phyloP scores from a whole-genome alignment of 768 basidiomycete genomes.

The Cytidiella melzeri region DNA sequence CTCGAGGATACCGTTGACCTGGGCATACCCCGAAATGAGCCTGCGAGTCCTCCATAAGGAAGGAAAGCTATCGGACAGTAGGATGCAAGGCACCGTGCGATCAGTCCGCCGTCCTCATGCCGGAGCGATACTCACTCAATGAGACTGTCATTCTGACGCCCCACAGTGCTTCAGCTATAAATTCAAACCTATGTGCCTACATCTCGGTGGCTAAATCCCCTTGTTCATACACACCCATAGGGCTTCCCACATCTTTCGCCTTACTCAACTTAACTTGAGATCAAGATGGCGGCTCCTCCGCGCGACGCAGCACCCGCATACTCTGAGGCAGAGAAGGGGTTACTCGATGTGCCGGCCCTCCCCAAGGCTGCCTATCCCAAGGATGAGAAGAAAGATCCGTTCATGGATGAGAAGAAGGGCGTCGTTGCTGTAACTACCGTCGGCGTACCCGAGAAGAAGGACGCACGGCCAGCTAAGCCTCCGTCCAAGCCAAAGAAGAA shows the following conservation, averaged over 20 bases:
- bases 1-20: background rate
- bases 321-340: conserved; percentile 56
- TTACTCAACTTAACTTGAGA: background rate
- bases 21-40: background rate
- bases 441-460: conserved; percentile 34
- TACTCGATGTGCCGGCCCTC: conserved; percentile 37
- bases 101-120: background rate
- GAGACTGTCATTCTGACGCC: background rate
- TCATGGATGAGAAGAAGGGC: conserved; percentile 36
- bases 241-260: conserved; percentile 1
- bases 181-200: background rate
- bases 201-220: conserved; percentile 9
- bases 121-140: background rate
- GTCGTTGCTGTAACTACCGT: conserved; percentile 24
- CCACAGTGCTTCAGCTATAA: background rate
- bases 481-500: conserved; percentile 47
- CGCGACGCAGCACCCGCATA: conserved; percentile 33
- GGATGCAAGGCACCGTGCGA: conserved; percentile 10
- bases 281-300: conserved; percentile 9
- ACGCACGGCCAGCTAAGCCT: conserved; percentile 29
- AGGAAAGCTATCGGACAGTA: background rate
- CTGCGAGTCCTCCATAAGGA: conserved; percentile 10
- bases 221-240: background rate
- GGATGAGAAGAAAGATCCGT: conserved; percentile 34
- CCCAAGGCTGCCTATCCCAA: conserved; percentile 18